Percentiles rank a stretch among this genome's conserved stretches.
phyloP scores from a whole-genome alignment of 176 grass and related monocot genomes.

The Triticum timopheevii region DNA sequence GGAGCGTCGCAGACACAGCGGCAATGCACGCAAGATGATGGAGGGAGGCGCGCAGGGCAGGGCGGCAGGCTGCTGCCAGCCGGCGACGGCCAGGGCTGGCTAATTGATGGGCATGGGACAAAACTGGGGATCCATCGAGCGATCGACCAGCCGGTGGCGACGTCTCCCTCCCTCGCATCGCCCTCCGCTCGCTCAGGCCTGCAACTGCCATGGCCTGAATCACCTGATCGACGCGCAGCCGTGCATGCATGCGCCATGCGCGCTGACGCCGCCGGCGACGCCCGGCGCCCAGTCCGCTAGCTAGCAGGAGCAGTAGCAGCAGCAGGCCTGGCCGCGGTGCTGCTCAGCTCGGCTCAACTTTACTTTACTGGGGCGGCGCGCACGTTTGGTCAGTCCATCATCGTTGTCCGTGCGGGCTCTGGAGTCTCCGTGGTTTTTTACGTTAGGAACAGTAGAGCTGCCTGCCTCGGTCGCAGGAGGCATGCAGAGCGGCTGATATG shows the following conservation, averaged over 20 bases:
- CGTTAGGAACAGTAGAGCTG: not conserved
- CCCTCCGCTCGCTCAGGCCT: constrained; percentile 9
- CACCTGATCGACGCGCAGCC: not conserved
- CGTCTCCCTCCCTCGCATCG: not conserved
- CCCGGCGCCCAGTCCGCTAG: not conserved
- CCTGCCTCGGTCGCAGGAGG: not conserved
- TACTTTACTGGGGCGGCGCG: constrained; percentile 22
- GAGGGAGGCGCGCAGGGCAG: not conserved
- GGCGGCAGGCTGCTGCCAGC: not conserved
- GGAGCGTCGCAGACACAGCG: not conserved
- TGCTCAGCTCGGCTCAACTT: not conserved
- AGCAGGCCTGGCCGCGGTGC: not conserved
- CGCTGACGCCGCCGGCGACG: constrained; percentile 1
- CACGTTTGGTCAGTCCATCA: constrained; percentile 34
- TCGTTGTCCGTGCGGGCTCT: constrained; percentile 10
- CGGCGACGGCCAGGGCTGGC: not conserved
- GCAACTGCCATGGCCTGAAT: not conserved
- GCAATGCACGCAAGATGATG: not conserved
- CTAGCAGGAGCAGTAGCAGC: no score
- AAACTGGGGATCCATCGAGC: not conserved
- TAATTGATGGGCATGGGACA: constrained; percentile 34
- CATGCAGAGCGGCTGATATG: not conserved
- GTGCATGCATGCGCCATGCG: constrained; percentile 7
- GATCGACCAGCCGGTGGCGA: not conserved
- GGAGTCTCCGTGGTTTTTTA: not conserved